A percentile compares a stretch with the other conserved stretches of the same genome.
Conservation (phyloP, 2,329 filamentous ascomycete species). For the Calonectria leucothoes region DNA sequence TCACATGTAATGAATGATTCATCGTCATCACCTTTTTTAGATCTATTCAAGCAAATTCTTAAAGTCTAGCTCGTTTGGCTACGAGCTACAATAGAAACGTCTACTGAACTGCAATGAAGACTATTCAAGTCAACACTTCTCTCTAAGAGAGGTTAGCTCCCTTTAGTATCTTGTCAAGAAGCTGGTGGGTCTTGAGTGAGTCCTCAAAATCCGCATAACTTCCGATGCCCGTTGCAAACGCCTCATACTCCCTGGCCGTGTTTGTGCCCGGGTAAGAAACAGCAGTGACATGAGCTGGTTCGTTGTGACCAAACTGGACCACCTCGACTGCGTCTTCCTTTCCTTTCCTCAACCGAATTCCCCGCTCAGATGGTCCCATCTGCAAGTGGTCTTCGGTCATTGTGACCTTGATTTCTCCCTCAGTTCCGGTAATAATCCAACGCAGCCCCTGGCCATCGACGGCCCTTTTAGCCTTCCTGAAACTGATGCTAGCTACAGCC, state of each 20-base stretch:
- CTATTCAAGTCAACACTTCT: background rate
- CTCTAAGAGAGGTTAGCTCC: background rate
- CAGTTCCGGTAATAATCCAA: conserved; percentile 26
- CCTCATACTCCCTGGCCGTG: conserved; percentile 1
- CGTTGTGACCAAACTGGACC: background rate
- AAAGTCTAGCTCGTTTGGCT: background rate
- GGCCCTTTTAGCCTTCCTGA: conserved; percentile 13
- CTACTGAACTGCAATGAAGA: background rate
- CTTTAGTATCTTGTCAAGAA: background rate
- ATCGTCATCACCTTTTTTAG: background rate
- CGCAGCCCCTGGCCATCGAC: conserved; percentile 14
- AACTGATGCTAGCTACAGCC: conserved; percentile 9
- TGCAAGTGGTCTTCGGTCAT: background rate
- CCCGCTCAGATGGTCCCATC: background rate
- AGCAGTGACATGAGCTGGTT: background rate
- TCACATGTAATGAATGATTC: background rate
- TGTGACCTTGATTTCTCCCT: conserved; percentile 22
- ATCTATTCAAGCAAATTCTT: background rate
- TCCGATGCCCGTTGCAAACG: background rate
- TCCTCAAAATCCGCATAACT: background rate
- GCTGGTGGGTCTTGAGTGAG: background rate
- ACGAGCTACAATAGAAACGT: background rate
- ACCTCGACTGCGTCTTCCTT: background rate
- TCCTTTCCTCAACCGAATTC: background rate
- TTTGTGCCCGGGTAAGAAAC: conserved; percentile 1